Evolutionary conservation across 257 asterid genomes (phyloP).

Genomic region (Solanum boliviense): DNA sequence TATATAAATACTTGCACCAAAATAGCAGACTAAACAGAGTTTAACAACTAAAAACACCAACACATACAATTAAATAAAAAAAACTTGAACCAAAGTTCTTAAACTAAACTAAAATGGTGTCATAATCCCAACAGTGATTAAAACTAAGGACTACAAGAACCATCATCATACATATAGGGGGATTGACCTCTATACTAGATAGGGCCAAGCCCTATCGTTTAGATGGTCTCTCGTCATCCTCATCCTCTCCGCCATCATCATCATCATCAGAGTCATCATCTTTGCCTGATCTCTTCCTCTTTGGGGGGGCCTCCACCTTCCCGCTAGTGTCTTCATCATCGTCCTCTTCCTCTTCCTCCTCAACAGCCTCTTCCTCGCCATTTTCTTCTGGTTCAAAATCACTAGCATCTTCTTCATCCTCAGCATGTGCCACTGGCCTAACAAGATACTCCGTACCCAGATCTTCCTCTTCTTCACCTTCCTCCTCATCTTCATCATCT

Average conservation of each 20-base stretch:
- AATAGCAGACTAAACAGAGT: not conserved
- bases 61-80: not conserved
- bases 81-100: not conserved
- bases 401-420: constrained; percentile 84
- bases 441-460: constrained; percentile 81
- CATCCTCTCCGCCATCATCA: constrained; percentile 31
- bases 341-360: constrained; percentile 20
- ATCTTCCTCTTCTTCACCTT: constrained; percentile 43
- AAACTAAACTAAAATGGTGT: not conserved
- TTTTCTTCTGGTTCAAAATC: constrained; percentile 81
- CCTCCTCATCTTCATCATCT: constrained; percentile 9
- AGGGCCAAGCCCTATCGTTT: constrained; percentile 38
- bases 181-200: not conserved
- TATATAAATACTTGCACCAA: not conserved
- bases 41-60: not conserved
- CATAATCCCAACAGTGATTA: constrained; percentile 1
- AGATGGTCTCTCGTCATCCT: constrained; percentile 71
- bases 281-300: constrained; percentile 67
- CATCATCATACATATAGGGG: constrained; percentile 21
- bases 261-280: constrained; percentile 32
- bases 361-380: constrained; percentile 25
- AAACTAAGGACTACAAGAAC: constrained; percentile 16
- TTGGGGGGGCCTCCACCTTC: constrained; percentile 50
- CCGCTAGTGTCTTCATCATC: constrained; percentile 37
- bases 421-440: constrained; percentile 64